Percentiles rank a stretch among this genome's conserved stretches.
Conservation (phyloP, 495 filamentous ascomycete genomes). For the Cercophora samala region DNA sequence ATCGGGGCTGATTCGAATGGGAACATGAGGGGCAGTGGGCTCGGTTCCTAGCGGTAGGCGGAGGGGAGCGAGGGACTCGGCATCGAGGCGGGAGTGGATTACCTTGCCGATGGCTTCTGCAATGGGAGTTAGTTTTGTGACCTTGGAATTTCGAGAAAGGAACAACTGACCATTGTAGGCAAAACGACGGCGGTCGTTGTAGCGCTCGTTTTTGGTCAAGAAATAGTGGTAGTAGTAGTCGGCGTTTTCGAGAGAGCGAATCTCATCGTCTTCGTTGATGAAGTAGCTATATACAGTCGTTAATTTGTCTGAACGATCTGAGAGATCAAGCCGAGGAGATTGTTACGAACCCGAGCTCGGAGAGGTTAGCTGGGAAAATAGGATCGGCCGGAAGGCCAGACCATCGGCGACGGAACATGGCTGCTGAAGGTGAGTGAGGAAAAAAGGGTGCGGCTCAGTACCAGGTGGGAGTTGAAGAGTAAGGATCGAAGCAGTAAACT, state of each 20-base stretch:
- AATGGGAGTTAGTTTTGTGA: background rate
- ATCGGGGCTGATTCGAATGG: slow-evolving; percentile 61
- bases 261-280: slow-evolving; percentile 66
- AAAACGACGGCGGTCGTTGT: slow-evolving; percentile 67
- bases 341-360: slow-evolving; percentile 62
- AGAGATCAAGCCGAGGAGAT: background rate
- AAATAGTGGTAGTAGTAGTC: slow-evolving; percentile 69
- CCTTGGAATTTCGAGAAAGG: background rate
- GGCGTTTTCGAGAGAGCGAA: slow-evolving; percentile 62
- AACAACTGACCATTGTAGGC: slow-evolving; percentile 59
- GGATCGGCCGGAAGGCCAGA: slow-evolving; percentile 68
- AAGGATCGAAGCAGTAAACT: background rate
- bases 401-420: slow-evolving; percentile 67
- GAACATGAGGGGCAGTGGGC: slow-evolving; percentile 54
- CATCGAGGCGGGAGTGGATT: slow-evolving; percentile 57
- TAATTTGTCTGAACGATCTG: slow-evolving; percentile 5
- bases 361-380: slow-evolving; percentile 57
- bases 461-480: background rate
- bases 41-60: slow-evolving; percentile 56
- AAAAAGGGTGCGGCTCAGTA: background rate
- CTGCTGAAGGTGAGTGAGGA: background rate
- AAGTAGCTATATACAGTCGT: slow-evolving; percentile 54
- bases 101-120: slow-evolving; percentile 61
- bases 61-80: slow-evolving; percentile 53
- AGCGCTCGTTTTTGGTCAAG: slow-evolving; percentile 64